Evolutionary conservation across 352 stramenopile species (phyloP).

Genomic region (Detonula confervacea): DNA sequence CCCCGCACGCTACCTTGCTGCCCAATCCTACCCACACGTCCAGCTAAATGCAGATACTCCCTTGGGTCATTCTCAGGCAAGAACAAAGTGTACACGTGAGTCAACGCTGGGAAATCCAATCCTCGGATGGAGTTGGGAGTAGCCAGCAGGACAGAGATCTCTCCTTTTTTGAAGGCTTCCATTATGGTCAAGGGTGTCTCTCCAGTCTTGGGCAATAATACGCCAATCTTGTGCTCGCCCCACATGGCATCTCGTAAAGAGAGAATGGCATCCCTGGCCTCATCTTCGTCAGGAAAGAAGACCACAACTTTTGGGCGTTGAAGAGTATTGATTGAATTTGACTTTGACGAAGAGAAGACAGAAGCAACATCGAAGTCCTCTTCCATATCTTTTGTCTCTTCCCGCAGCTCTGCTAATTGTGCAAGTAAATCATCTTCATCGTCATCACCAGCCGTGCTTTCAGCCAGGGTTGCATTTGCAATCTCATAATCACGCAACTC

Average conservation of each 20-base stretch:
- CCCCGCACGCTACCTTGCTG: conserved; percentile 69
- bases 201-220: conserved; percentile 75
- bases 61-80: conserved; percentile 79
- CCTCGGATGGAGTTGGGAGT: conserved; percentile 80
- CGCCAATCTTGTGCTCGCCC: conserved; percentile 76
- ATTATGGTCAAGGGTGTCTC: conserved; percentile 72
- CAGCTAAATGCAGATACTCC: conserved; percentile 83
- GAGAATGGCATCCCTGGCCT: conserved; percentile 62
- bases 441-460: conserved; percentile 15
- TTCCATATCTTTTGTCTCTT: conserved; percentile 51
- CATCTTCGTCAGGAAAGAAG: conserved; percentile 80
- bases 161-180: conserved; percentile 76
- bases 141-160: conserved; percentile 76
- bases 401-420: conserved; percentile 31
- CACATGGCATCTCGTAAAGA: conserved; percentile 78
- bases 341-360: conserved; percentile 27
- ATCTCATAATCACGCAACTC: conserved; percentile 72
- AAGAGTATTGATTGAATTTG: conserved; percentile 34
- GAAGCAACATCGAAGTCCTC: conserved; percentile 27
- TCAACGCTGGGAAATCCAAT: conserved; percentile 80
- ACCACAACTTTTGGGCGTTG: conserved; percentile 75
- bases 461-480: conserved; percentile 27
- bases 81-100: conserved; percentile 83
- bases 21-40: conserved; percentile 81
- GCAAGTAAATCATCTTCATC: conserved; percentile 20